A percentile compares a stretch with the other conserved stretches of the same genome.
These are phyloP conservation scores for Dioscorea zingiberensis DNA, from an alignment of 106 monocot genomes.

Conservation along the genomic window DNA sequence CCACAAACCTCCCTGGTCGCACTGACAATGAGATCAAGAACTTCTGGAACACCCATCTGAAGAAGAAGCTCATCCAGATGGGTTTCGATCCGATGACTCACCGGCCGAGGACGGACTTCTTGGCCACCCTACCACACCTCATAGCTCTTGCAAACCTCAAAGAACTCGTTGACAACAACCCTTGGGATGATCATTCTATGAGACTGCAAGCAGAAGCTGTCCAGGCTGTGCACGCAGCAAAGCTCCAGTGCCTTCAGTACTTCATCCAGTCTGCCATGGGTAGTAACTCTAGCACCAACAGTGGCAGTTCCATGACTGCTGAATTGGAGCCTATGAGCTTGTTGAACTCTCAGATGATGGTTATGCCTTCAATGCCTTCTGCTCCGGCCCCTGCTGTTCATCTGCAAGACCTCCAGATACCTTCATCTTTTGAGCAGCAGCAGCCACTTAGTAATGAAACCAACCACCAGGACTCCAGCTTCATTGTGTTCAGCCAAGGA, in stretches of 20 bases:
- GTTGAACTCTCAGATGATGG: neutral
- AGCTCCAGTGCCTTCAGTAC: slow-evolving; percentile 63
- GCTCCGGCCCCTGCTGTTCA: slow-evolving; percentile 2
- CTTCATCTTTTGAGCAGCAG: slow-evolving; percentile 20
- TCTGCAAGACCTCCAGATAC: slow-evolving; percentile 20
- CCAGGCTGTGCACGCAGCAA: slow-evolving; percentile 34
- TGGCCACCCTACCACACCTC: slow-evolving; percentile 69
- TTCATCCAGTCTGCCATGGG: slow-evolving; percentile 35
- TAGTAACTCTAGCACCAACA: slow-evolving; percentile 4
- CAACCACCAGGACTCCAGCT: slow-evolving; percentile 12
- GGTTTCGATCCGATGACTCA: slow-evolving; percentile 93
- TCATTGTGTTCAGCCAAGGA: slow-evolving; percentile 15
- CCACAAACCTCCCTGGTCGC: slow-evolving; percentile 73
- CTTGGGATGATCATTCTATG: slow-evolving; percentile 43
- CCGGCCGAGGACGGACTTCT: slow-evolving; percentile 72
- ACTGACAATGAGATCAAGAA: slow-evolving; percentile 97
- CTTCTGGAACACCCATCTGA: slow-evolving; percentile 94
- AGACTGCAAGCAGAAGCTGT: slow-evolving; percentile 41
- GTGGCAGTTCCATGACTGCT: slow-evolving; percentile 4
- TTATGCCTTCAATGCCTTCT: neutral
- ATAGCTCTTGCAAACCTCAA: slow-evolving; percentile 60
- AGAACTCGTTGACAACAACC: slow-evolving; percentile 19
- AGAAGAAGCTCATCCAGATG: slow-evolving; percentile 92
- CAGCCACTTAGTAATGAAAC: slow-evolving; percentile 21
- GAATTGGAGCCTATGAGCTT: slow-evolving; percentile 17